A percentile compares a stretch with the other conserved stretches of the same genome.
These are phyloP conservation scores for Neopestalotiopsis clavispora DNA, from an alignment of 2,329 filamentous ascomycete genomes.

Conservation along the genomic window DNA sequence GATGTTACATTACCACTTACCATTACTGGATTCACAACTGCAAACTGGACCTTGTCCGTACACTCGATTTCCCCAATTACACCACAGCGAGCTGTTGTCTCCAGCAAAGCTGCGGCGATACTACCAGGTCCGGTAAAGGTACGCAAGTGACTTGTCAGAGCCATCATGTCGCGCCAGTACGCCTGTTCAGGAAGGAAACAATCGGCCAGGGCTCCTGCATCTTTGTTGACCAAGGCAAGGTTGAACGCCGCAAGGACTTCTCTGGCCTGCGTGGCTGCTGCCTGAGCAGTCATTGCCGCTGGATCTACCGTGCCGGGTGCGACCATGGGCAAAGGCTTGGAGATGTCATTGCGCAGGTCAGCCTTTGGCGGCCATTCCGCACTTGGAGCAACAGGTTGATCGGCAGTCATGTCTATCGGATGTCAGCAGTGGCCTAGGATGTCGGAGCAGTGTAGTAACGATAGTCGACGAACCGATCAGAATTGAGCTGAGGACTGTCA, in stretches of 20 bases:
- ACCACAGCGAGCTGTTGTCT: conserved; percentile 25
- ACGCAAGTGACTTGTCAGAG: conserved; percentile 42
- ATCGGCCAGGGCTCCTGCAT: conserved; percentile 26
- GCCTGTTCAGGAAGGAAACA: conserved; percentile 38
- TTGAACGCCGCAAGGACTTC: conserved; percentile 25
- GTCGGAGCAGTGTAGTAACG: background rate
- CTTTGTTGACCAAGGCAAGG: conserved; percentile 23
- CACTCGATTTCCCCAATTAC: conserved; percentile 23
- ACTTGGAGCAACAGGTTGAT: background rate
- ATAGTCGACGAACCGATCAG: background rate
- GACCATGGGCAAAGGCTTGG: background rate
- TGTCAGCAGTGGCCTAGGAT: background rate
- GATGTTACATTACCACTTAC: background rate
- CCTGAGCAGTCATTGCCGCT: background rate
- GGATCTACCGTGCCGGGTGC: background rate
- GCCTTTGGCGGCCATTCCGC: background rate
- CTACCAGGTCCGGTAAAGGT: conserved; percentile 31
- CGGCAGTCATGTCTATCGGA: background rate
- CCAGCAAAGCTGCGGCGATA: conserved; percentile 31
- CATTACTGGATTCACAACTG: conserved; percentile 23
- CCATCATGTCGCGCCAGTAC: conserved; percentile 42
- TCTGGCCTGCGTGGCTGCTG: conserved; percentile 14
- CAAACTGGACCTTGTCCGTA: conserved; percentile 22
- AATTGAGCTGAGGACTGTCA: background rate
- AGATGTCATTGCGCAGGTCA: background rate